phyloP scores from a whole-genome alignment of 164 flowering plant species.

The Litsea cubeba region DNA sequence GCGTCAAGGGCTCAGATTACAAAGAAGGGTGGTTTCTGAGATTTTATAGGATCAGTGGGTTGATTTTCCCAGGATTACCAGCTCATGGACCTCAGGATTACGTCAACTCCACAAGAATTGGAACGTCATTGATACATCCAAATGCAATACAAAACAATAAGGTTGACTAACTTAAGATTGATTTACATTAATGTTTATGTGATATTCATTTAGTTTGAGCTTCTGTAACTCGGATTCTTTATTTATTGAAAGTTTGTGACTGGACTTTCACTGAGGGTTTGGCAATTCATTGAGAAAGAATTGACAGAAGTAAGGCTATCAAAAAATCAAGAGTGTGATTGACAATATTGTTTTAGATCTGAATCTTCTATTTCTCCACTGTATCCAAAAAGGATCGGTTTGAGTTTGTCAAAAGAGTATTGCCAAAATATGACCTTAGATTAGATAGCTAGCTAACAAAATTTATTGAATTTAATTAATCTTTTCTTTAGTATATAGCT shows the following conservation, averaged over 20 bases:
- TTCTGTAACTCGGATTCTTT: not conserved
- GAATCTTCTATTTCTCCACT: too few species aligned
- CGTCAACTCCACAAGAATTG: slow-evolving; percentile 46
- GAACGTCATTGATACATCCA: slow-evolving; percentile 8
- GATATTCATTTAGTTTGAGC: not conserved
- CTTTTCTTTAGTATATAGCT: too few species aligned
- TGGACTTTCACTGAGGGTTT: too few species aligned
- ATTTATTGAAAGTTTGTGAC: not conserved
- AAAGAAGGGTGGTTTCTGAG: slow-evolving; percentile 45
- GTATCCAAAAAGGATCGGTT: too few species aligned
- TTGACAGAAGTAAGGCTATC: too few species aligned
- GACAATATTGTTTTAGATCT: too few species aligned
- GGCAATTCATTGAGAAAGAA: too few species aligned
- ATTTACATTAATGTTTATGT: not conserved
- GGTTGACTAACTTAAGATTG: not conserved
- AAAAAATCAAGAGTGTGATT: too few species aligned
- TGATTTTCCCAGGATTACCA: slow-evolving; percentile 57
- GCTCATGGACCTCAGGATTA: slow-evolving; percentile 61
- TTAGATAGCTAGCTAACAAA: too few species aligned
- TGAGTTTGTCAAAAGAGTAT: too few species aligned
- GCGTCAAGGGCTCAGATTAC: slow-evolving; percentile 37
- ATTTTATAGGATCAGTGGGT: slow-evolving; percentile 37
- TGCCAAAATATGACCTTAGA: too few species aligned
- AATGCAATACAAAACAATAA: not conserved
- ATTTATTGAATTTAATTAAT: too few species aligned